A percentile compares a stretch with the other conserved stretches of the same genome.
Conservation (phyloP, 345 rosid genomes). For the Punica granatum region DNA sequence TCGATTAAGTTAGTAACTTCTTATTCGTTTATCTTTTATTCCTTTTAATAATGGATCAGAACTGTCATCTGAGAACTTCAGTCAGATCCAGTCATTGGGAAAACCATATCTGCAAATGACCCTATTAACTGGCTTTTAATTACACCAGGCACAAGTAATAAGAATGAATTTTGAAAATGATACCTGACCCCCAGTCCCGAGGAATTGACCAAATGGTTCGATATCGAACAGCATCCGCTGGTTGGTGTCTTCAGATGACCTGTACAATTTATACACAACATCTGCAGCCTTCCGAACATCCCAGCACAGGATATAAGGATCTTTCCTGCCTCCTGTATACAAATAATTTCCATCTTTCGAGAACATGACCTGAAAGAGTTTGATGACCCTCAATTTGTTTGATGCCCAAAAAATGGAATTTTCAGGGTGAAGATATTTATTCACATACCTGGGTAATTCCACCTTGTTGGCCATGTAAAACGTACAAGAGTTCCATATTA, state of each 20-base stretch:
- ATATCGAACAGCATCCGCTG: slow-evolving; percentile 87
- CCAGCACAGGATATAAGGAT: slow-evolving; percentile 95
- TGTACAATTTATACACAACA: slow-evolving; percentile 83
- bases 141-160: background rate
- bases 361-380: slow-evolving; percentile 65
- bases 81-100: background rate
- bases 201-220: slow-evolving; percentile 70
- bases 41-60: background rate
- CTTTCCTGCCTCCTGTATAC: slow-evolving; percentile 93
- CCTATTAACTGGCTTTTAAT: background rate
- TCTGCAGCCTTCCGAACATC: slow-evolving; percentile 82
- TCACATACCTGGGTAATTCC: slow-evolving; percentile 88
- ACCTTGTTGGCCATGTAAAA: slow-evolving; percentile 95
- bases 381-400: background rate
- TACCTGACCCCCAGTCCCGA: slow-evolving; percentile 96
- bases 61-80: background rate
- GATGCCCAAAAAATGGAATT: slow-evolving; percentile 6
- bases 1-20: background rate
- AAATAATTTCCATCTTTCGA: slow-evolving; percentile 93
- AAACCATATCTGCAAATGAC: background rate
- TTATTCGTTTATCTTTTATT: background rate
- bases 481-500: slow-evolving; percentile 85
- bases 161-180: background rate
- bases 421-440: slow-evolving; percentile 1
- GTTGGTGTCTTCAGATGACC: slow-evolving; percentile 79